These are phyloP conservation scores for Stachybotrys echinatus DNA, from an alignment of 2,329 filamentous ascomycete genomes.

Conservation along the genomic window DNA sequence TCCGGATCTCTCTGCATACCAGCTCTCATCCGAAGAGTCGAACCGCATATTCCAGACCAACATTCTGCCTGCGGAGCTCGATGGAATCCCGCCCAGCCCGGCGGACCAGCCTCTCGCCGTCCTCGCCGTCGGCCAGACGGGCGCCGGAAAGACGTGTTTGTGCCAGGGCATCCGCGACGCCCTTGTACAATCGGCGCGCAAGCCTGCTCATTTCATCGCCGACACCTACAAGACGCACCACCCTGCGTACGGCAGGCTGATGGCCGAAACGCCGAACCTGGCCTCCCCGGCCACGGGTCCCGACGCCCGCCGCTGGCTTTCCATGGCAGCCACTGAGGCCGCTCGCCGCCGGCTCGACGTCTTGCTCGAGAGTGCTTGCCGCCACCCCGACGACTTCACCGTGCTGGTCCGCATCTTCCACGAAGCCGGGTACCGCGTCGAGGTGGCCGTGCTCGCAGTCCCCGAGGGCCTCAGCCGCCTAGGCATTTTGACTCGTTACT, in stretches of 20 bases:
- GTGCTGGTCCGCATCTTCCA: slow-evolving; percentile 28
- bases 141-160: slow-evolving; percentile 41
- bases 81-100: slow-evolving; percentile 7
- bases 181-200: slow-evolving; percentile 13
- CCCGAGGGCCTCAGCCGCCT: slow-evolving; percentile 34
- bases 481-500: slow-evolving; percentile 35
- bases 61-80: slow-evolving; percentile 29
- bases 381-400: slow-evolving; percentile 35
- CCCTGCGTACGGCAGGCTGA: slow-evolving; percentile 30
- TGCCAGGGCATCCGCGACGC: slow-evolving; percentile 31
- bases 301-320: slow-evolving; percentile 40
- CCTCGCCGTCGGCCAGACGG: slow-evolving; percentile 41
- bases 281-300: slow-evolving; percentile 32
- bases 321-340: slow-evolving; percentile 29
- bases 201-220: slow-evolving; percentile 37
- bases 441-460: slow-evolving; percentile 36
- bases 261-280: slow-evolving; percentile 22
- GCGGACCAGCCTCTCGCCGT: slow-evolving; percentile 28
- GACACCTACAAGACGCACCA: slow-evolving; percentile 46
- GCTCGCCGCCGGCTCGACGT: slow-evolving; percentile 25
- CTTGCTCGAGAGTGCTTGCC: slow-evolving; percentile 39
- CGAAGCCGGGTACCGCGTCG: slow-evolving; percentile 27
- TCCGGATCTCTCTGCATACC: slow-evolving; percentile 22
- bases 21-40: slow-evolving; percentile 22
- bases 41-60: slow-evolving; percentile 21